Evolutionary conservation across 148 eudicot genomes (phyloP), one percentile per base, ranked within the genome.

Genomic region (Spergularia marina): DNA sequence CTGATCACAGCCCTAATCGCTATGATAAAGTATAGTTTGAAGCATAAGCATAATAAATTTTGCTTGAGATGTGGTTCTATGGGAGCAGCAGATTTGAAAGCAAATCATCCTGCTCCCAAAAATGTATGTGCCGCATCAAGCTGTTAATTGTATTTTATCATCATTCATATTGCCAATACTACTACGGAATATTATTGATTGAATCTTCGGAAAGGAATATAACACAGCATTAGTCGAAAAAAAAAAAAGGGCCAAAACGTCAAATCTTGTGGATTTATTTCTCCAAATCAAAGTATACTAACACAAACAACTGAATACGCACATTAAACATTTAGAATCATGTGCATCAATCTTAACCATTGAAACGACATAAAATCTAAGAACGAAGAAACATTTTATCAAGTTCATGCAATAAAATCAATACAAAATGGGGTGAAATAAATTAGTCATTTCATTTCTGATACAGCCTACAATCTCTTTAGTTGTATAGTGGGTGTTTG

Each of bases 81-180:
- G 47, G 59, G 18, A 30, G 52, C 70, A 62, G 44, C 56, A 58
- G 64, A 58, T 44, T 18, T 52, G 68, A 67, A 63, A 30, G 13
- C 63, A 21, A 41, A 59, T 47, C 30, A 25, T 68, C 47, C 34
- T 47, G 64, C 68, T 60, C 34, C 59, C 34, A 30, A 21, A 61
- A 39, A 25, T 60, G 15, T 14, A 34, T 15, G 67, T 9, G 47
- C 16, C 30, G 23, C 51, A 2, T 51, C 40, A 68, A 49, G 21
- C 15, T 47, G 53, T 66, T 23, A 66, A 51, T 20, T 68, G 72
- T 68, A 68, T 21, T 68, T 20, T 6, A 68, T 68, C 34, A 23
- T 20, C 41, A 39, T 40, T 9, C 2, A 36, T 16, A 39, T 65
- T 36, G 13, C 20, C 4, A 64, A 13, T 64, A 34, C 39, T 34